Evolutionary conservation across 108 stramenopile species (phyloP).

Genomic region (Cyclotella sp.): DNA sequence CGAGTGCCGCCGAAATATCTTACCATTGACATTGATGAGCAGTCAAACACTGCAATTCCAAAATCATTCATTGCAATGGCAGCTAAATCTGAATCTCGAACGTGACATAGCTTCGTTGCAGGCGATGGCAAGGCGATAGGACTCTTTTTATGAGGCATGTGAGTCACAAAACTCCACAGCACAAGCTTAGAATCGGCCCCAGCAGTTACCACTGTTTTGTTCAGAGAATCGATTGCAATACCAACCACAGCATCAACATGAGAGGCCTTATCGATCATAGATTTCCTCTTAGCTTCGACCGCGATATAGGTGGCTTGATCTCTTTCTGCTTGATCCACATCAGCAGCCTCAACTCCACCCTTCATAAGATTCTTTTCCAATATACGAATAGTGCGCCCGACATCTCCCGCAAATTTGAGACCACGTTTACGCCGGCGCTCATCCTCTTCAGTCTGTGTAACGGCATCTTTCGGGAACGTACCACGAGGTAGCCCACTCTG

Average conservation of each 20-base stretch:
- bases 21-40: slow-evolving; percentile 69
- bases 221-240: slow-evolving; percentile 90
- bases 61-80: slow-evolving; percentile 80
- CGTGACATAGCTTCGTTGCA: slow-evolving; percentile 77
- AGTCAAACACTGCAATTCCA: slow-evolving; percentile 78
- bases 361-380: slow-evolving; percentile 75
- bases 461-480: slow-evolving; percentile 70
- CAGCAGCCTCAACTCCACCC: slow-evolving; percentile 64
- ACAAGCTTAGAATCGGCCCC: slow-evolving; percentile 89
- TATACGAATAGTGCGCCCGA: slow-evolving; percentile 70
- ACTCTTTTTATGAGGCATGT: slow-evolving; percentile 85
- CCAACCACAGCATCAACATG: slow-evolving; percentile 88
- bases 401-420: slow-evolving; percentile 61
- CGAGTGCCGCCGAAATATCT: slow-evolving; percentile 69
- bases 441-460: slow-evolving; percentile 30
- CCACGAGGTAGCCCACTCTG: slow-evolving; percentile 92
- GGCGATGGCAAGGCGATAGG: slow-evolving; percentile 72
- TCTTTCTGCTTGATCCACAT: slow-evolving; percentile 70
- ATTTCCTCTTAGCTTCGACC: slow-evolving; percentile 46
- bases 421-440: slow-evolving; percentile 35
- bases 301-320: slow-evolving; percentile 53
- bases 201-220: slow-evolving; percentile 82
- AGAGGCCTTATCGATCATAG: slow-evolving; percentile 62
- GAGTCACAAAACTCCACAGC: slow-evolving; percentile 90
- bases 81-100: slow-evolving; percentile 84